Percentiles rank a stretch among this genome's conserved stretches.
Conservation (phyloP, 2,329 filamentous ascomycete species). For the Sporothrix pseudoabietina region DNA sequence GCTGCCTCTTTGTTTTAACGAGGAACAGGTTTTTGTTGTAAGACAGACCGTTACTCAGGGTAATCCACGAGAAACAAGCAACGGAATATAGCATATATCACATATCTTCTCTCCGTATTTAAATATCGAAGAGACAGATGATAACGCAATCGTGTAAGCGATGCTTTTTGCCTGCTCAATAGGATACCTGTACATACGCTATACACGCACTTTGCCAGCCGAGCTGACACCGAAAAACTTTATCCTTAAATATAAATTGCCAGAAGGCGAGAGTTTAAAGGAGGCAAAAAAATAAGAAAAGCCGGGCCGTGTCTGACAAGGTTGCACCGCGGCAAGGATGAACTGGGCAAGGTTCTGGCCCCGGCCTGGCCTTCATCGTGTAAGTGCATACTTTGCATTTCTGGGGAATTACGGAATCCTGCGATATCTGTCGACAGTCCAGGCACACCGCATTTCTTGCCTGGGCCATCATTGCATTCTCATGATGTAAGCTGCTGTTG, state of each 20-base stretch:
- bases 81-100: background rate
- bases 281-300: background rate
- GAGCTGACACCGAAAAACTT: background rate
- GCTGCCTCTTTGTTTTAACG: background rate
- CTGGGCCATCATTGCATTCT: too few relatives aligned
- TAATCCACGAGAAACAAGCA: background rate
- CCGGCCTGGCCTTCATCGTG: background rate
- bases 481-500: background rate
- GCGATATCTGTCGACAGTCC: background rate
- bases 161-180: background rate
- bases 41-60: background rate
- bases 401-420: background rate
- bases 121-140: background rate
- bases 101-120: background rate
- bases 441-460: background rate
- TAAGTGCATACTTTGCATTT: background rate
- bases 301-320: background rate
- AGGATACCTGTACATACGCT: background rate
- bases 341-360: background rate
- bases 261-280: background rate
- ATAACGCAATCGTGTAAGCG: background rate
- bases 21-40: slow-evolving; percentile 1
- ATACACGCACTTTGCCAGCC: background rate
- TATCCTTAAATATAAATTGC: background rate
- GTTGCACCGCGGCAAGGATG: background rate